Base-by-base conservation (phyloP, 257 asterid species). In the Primulina tabacum region DNA sequence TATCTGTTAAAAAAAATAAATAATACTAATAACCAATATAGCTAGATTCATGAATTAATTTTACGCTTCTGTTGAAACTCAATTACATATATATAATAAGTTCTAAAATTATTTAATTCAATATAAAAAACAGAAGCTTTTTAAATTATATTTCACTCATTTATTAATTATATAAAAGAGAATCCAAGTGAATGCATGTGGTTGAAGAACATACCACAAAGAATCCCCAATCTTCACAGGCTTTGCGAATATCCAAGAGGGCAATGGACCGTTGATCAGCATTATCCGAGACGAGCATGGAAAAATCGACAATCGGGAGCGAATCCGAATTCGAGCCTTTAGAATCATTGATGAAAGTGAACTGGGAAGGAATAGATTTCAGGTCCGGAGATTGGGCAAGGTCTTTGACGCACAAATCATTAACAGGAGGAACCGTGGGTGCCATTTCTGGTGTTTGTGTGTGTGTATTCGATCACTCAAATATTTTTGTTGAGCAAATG, bases 171-270 rank as follows among this genome's bases (percentile, higher is more conserved):
- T 28, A 28, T 28, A 28, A 28, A 28, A 28, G 30, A 28, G 30
- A 28, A 33, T 33, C 35, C 35, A 33, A 33, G 35, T 33, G 35
- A 33, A 33, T 33, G n/a, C n/a, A n/a, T n/a, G 7, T 2, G 35
- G 35, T 28, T 28, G 30, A 4, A 34, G 14, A 67, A 7, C 30
- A 20, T 68, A 84, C 89, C 79, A 85, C 76, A 35, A 85, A 85
- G 79, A 84, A 82, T 14, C 89, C 87, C 89, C 89, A 82, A 0
- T 84, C 79, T 28, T 77, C 73, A 24, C 89, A 82, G 3, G 85
- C 87, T 28, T 16, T 33, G 52, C 72, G 76, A 30, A 82, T 81
- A 5, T 78, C 74, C 26, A 7, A 64, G 60, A 84, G 76, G 5
- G 6, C 65, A 68, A 67, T 34, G 68, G 69, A 63, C 32, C 82